Base-by-base conservation (phyloP, 805 yeast genomes). In the Metschnikowia koreensis region DNA sequence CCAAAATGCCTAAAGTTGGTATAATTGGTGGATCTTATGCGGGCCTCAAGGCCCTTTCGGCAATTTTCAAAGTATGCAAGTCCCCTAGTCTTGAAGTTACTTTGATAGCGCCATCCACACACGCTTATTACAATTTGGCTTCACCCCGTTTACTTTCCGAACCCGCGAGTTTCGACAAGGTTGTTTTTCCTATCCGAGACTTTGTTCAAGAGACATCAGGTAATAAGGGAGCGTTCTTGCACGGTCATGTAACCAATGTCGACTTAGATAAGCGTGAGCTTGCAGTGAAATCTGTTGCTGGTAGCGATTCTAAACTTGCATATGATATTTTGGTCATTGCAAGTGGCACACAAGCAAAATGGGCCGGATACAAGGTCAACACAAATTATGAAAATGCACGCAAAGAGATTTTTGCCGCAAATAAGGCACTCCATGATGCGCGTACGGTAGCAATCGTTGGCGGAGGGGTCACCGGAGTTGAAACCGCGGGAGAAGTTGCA, bases 401-500 rank as follows among this genome's bases (percentile, higher is more conserved):
- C 31, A 53, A 53, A 8, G 59, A 60, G 5, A 33, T 67, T 29
- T 41, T 59, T 47, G 45, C 55, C 29, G 54, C 67, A 17, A 38
- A 54, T 33, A 27, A 46, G 10, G 38, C 55, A 29, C 50, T 69
- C 22, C 54, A 57, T 41, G 11, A 48, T 2, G 67, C 75, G 8
- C 56, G 60, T 28, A 47, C 58, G 9, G 65, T 73, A 16, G 76
- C 75, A 1, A 56, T 74, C 6, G 42, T 74, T n/a, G 79, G 76
- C 4, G 76, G 70, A 16, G 75, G 75, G n/a, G 52, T 66, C 17
- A 67, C 75, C 13, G 75, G 75, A 5, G 74, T 71, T 10, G 77
- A 74, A 52, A 42, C 61, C 11, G 68, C 74, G 7, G 75, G 73
- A 10, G 79, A 73, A 48, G 57, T 73, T 33, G 75, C 66, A 3